phyloP scores from a whole-genome alignment of 371 early-diverging fungal genomes.

The Capillidium heterosporum region DNA sequence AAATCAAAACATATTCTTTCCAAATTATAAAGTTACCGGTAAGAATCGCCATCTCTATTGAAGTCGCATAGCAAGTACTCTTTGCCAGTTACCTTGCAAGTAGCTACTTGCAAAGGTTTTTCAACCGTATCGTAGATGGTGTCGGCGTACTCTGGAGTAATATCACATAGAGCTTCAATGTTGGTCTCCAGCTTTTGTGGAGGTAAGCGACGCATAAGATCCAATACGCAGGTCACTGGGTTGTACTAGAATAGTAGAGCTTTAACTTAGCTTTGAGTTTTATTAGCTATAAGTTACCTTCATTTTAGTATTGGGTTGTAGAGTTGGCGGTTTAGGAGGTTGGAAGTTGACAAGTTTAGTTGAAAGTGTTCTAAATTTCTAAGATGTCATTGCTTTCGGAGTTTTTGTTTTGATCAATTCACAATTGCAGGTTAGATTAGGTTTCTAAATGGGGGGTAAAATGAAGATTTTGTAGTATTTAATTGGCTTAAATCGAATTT shows the following conservation, averaged over 20 bases:
- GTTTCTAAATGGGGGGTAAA: too few species aligned
- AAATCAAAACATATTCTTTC: conserved; percentile 3
- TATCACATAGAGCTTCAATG: conserved; percentile 56
- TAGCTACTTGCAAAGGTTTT: conserved; percentile 74
- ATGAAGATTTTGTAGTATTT: too few species aligned
- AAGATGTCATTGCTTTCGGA: too few species aligned
- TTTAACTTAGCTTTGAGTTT: too few species aligned
- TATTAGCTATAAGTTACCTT: too few species aligned
- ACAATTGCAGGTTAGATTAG: too few species aligned
- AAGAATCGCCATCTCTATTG: conserved; percentile 89
- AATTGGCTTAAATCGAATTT: too few species aligned
- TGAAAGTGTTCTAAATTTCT: too few species aligned
- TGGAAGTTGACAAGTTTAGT: too few species aligned
- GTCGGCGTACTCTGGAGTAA: conserved; percentile 76
- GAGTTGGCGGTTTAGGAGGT: too few species aligned
- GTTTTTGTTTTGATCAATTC: too few species aligned
- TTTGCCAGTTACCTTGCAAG: conserved; percentile 48
- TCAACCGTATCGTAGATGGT: conserved; percentile 81
- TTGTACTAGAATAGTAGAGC: conserved; percentile 3
- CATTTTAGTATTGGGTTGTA: too few species aligned
- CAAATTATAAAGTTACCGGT: conserved; percentile 32
- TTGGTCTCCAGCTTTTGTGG: conserved; percentile 84
- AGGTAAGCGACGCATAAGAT: conserved; percentile 91
- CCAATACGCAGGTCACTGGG: conserved; percentile 73
- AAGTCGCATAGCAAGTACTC: conserved; percentile 88